A percentile compares a stretch with the other conserved stretches of the same genome.
Conservation (phyloP, 345 rosid genomes). For the Mallotus nudiflorus region DNA sequence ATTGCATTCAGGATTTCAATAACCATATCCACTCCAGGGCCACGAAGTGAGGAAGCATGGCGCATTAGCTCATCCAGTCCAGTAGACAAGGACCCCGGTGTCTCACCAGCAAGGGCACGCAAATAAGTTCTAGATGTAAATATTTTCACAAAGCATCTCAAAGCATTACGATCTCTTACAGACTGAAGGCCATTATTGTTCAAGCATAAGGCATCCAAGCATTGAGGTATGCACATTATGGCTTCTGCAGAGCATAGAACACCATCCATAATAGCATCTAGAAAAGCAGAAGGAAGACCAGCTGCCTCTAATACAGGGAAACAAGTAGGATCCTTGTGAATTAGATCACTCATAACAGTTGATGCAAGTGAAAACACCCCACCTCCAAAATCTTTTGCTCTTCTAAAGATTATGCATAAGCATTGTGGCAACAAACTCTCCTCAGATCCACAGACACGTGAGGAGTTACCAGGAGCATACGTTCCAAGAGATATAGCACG, state of each 20-base stretch:
- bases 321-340: slow-evolving; percentile 96
- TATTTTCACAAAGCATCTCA: slow-evolving; percentile 89
- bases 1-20: slow-evolving; percentile 72
- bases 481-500: slow-evolving; percentile 95
- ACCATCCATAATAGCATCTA: slow-evolving; percentile 89
- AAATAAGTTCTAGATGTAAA: slow-evolving; percentile 79
- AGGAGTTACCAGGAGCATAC: slow-evolving; percentile 86
- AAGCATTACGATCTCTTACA: slow-evolving; percentile 78
- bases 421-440: slow-evolving; percentile 88
- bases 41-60: slow-evolving; percentile 86
- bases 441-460: slow-evolving; percentile 76
- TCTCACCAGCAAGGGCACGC: slow-evolving; percentile 81
- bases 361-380: slow-evolving; percentile 97
- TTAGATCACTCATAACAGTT: slow-evolving; percentile 92
- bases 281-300: slow-evolving; percentile 89
- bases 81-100: slow-evolving; percentile 77
- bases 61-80: slow-evolving; percentile 95
- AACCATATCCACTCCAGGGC: slow-evolving; percentile 84
- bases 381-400: slow-evolving; percentile 94
- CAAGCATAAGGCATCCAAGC: slow-evolving; percentile 93
- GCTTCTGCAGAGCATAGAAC: slow-evolving; percentile 87
- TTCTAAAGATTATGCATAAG: slow-evolving; percentile 70
- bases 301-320: slow-evolving; percentile 80
- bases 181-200: slow-evolving; percentile 87
- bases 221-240: slow-evolving; percentile 93